Evolutionary conservation across 1,284 basidiomycete species (phyloP).

Genomic region (Rhodotorula sp.): DNA sequence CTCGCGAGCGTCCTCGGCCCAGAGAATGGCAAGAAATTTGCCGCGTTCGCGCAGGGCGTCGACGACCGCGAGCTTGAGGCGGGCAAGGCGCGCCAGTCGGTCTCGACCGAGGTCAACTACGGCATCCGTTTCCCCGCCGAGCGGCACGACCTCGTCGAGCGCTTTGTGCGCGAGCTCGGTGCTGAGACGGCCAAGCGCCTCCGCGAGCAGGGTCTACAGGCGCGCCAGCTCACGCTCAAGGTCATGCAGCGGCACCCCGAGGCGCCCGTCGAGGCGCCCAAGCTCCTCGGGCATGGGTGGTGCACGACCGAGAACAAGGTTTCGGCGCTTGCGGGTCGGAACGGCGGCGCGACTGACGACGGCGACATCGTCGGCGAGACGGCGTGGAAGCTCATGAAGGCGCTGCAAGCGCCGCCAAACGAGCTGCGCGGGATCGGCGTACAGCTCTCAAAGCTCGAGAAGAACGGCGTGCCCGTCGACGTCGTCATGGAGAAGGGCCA

Average conservation of each 20-base stretch:
- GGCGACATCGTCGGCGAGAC: slow-evolving; percentile 70
- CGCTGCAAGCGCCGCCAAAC: slow-evolving; percentile 73
- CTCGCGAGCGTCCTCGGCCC: slow-evolving; percentile 63
- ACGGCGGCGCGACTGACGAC: slow-evolving; percentile 72
- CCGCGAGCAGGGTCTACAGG: slow-evolving; percentile 66
- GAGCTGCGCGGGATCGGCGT: slow-evolving; percentile 93
- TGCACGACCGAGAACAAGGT: slow-evolving; percentile 11
- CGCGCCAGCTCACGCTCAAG: slow-evolving; percentile 76
- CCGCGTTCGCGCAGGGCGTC: slow-evolving; percentile 77
- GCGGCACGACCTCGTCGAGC: slow-evolving; percentile 69
- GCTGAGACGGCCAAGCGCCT: slow-evolving; percentile 73
- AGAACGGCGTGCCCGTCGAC: slow-evolving; percentile 21
- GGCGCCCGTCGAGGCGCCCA: slow-evolving; percentile 89
- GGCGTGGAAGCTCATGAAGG: slow-evolving; percentile 68
- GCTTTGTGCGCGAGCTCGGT: slow-evolving; percentile 72
- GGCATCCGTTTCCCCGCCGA: slow-evolving; percentile 84
- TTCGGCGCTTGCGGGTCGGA: slow-evolving; percentile 59
- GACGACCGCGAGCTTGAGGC: slow-evolving; percentile 76
- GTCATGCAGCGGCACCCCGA: slow-evolving; percentile 82
- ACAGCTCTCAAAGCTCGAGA: slow-evolving; percentile 86
- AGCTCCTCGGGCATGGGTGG: slow-evolving; percentile 90
- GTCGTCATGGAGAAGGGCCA: slow-evolving; percentile 24
- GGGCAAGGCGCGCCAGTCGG: slow-evolving; percentile 79
- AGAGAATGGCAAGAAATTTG: slow-evolving; percentile 78
- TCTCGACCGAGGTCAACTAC: slow-evolving; percentile 92